Evolutionary conservation across 2,329 filamentous ascomycete species (phyloP).

Genomic region (Thelonectria blattea): DNA sequence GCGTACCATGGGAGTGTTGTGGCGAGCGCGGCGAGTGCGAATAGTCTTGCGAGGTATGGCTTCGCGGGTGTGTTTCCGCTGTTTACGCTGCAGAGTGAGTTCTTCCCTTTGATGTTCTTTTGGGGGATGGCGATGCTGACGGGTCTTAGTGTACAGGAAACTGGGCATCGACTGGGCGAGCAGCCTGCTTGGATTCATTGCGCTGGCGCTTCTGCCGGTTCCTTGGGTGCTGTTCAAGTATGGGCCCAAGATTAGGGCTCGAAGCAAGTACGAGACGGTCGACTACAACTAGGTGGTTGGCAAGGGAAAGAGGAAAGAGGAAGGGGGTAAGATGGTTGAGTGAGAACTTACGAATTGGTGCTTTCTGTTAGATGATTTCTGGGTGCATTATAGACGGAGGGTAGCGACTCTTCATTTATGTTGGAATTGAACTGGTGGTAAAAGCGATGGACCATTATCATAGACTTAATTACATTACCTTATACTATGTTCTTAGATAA

Average conservation of each 20-base stretch:
- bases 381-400: not conserved
- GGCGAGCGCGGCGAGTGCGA: conserved; percentile 65
- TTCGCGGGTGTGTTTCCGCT: conserved; percentile 65
- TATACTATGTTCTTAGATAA: too few species aligned
- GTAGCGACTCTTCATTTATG: not conserved
- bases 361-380: not conserved
- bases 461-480: too few species aligned
- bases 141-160: conserved; percentile 47
- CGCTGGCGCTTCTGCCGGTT: conserved; percentile 54
- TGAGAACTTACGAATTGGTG: not conserved
- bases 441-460: too few species aligned
- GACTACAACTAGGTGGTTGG: conserved; percentile 22
- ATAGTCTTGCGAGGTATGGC: conserved; percentile 61
- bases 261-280: conserved; percentile 46
- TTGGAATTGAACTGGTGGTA: too few species aligned
- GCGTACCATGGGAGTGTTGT: conserved; percentile 61
- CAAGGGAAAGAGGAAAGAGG: not conserved
- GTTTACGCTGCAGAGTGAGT: conserved; percentile 63
- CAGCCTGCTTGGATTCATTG: conserved; percentile 55
- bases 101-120: not conserved
- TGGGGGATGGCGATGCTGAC: conserved; percentile 20
- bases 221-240: conserved; percentile 60
- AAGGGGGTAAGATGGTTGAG: not conserved
- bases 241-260: conserved; percentile 43
- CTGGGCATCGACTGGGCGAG: conserved; percentile 55